phyloP scores from a whole-genome alignment of 2,329 filamentous ascomycete genomes.

The Nothophaeocryptopus gaeumannii region DNA sequence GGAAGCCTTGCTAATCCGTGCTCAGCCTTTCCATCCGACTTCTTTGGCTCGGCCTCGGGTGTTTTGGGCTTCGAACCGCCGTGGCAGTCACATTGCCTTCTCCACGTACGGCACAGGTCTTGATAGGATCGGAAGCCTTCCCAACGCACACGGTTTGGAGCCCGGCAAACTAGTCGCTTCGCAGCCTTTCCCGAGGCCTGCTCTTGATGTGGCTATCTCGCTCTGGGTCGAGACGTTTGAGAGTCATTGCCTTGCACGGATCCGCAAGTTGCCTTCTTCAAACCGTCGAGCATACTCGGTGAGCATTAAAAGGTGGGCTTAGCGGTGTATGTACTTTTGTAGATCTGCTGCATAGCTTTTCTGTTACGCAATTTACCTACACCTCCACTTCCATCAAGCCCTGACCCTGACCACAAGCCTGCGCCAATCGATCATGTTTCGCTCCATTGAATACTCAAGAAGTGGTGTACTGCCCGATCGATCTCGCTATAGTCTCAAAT shows the following conservation, averaged over 20 bases:
- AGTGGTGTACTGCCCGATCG: slow-evolving; percentile 3
- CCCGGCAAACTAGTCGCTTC: not conserved
- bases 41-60: too few species aligned
- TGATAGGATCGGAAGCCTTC: slow-evolving; percentile 5
- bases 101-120: too few species aligned
- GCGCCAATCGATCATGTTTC: not conserved
- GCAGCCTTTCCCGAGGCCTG: not conserved
- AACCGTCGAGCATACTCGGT: too few species aligned
- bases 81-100: too few species aligned
- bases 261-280: not conserved
- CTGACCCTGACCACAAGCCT: not conserved
- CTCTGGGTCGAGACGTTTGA: not conserved
- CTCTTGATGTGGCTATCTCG: not conserved
- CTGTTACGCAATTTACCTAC: not conserved
- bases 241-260: not conserved
- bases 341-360: not conserved
- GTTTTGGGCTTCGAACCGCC: too few species aligned
- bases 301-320: not conserved
- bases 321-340: not conserved
- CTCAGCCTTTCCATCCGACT: too few species aligned
- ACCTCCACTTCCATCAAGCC: not conserved
- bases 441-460: slow-evolving; percentile 6
- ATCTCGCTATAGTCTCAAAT: slow-evolving; percentile 7
- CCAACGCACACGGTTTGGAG: not conserved
- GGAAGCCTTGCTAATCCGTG: too few species aligned